phyloP scores from a whole-genome alignment of 768 basidiomycete genomes.

The Clathrus columnatus region DNA sequence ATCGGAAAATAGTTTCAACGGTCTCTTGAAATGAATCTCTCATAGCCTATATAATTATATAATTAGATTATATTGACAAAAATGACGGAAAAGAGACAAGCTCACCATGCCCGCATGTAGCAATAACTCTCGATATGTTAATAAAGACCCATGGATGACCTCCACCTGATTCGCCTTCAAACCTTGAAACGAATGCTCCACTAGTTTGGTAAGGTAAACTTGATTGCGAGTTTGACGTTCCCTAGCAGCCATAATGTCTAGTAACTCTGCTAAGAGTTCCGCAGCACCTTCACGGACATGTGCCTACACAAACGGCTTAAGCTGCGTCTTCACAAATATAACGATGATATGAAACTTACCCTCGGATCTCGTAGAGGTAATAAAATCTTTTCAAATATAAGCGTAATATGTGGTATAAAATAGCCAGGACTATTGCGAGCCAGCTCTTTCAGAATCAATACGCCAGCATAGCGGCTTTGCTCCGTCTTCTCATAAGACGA shows the following conservation, averaged over 20 bases:
- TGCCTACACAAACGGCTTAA: slow-evolving; percentile 14
- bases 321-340: background rate
- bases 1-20: slow-evolving; percentile 83
- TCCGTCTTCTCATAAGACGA: slow-evolving; percentile 68
- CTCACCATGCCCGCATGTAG: slow-evolving; percentile 91
- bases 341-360: slow-evolving; percentile 26
- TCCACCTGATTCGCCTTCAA: slow-evolving; percentile 76
- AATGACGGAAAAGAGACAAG: background rate
- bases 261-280: slow-evolving; percentile 84
- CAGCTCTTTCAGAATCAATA: slow-evolving; percentile 88
- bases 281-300: slow-evolving; percentile 91
- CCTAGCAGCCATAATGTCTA: slow-evolving; percentile 76
- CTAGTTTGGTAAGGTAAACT: slow-evolving; percentile 68
- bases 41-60: slow-evolving; percentile 58
- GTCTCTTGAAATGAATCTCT: slow-evolving; percentile 77
- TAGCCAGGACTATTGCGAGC: slow-evolving; percentile 81
- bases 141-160: slow-evolving; percentile 83
- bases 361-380: slow-evolving; percentile 83
- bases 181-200: slow-evolving; percentile 77
- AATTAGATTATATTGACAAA: slow-evolving; percentile 2
- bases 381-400: slow-evolving; percentile 89
- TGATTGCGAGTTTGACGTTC: slow-evolving; percentile 54
- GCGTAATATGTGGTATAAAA: slow-evolving; percentile 80
- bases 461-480: slow-evolving; percentile 83
- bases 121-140: slow-evolving; percentile 86